Evolutionary conservation across 768 basidiomycete genomes (phyloP).

Genomic region (Lactarius hengduanensis): DNA sequence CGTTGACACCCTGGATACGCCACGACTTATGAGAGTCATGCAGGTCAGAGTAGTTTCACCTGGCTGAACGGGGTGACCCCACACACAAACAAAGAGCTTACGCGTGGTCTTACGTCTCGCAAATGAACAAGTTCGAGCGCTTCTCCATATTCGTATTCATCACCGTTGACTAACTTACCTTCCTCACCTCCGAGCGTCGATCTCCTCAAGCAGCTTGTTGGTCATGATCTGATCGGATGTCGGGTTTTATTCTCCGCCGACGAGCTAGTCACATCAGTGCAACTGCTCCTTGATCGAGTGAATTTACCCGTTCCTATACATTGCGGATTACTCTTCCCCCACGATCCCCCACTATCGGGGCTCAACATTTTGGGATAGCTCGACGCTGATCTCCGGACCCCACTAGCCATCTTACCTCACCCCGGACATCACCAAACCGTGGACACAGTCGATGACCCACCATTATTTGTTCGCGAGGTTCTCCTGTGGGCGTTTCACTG

Average conservation of each 20-base stretch:
- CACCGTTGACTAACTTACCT: slow-evolving; percentile 37
- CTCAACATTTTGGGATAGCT: slow-evolving; percentile 38
- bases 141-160: slow-evolving; percentile 43
- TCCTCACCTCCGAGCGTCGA: slow-evolving; percentile 34
- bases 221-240: slow-evolving; percentile 44
- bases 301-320: not conserved
- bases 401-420: slow-evolving; percentile 35
- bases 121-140: slow-evolving; percentile 40
- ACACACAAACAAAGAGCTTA: slow-evolving; percentile 37
- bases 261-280: slow-evolving; percentile 35
- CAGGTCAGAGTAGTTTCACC: too few species aligned
- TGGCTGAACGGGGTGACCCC: too few species aligned
- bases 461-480: slow-evolving; percentile 22
- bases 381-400: slow-evolving; percentile 16
- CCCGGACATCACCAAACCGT: slow-evolving; percentile 24
- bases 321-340: slow-evolving; percentile 37
- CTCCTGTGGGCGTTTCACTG: slow-evolving; percentile 37
- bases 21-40: too few species aligned
- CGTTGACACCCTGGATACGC: too few species aligned
- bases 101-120: slow-evolving; percentile 38
- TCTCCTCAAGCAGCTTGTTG: slow-evolving; percentile 32
- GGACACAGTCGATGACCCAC: not conserved
- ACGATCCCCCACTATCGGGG: slow-evolving; percentile 34
- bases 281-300: not conserved
- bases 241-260: slow-evolving; percentile 40